Evolutionary conservation across 305 asterid species (phyloP), one percentile per base, ranked within the genome.

Genomic region (Withania somnifera): DNA sequence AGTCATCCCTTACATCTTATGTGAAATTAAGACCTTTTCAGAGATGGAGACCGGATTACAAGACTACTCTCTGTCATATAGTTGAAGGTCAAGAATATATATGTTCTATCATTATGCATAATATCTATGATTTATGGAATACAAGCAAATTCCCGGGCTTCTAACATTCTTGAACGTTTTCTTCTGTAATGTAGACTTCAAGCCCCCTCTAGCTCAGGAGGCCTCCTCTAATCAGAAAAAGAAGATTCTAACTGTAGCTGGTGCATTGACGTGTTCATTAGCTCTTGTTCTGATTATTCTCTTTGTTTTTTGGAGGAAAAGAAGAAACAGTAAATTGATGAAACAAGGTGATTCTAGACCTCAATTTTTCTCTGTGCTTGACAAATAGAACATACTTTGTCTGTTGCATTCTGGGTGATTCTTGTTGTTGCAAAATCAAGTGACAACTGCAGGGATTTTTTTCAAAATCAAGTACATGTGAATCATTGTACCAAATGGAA

Each of bases 281-380:
- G 53, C 81, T 73, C 79, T 89, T 71, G 40, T 85, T 80, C 78
- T 87, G 36, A 73, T 84, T 24, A 75, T 82, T 67, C 53, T 88
- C 54, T 34, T 75, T 73, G 82, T 82, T 76, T 76, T 24, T 78
- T 88, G 89, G 90, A 79, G 92, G 90, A 86, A 84, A 79, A 82
- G 84, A 17, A 86, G 88, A 85, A 61, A 81, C 80, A 84, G 78
- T 82, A 83, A 82, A 51, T 85, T 91, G 47, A 88, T 87, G 85
- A 89, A 89, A 83, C 54, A 86, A 91, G 94, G 92, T 89, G 51
- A 68, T 81, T 78, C 60, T 57, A 5, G 22, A 67, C 56, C 54
- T 47, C 24, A 22, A 11, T 22, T n/a, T 28, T 61, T 81, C 17
- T 22, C 7, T 26, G 11, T 57, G 17, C 8, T 34, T 4, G 66